phyloP scores from a whole-genome alignment of 2,329 filamentous ascomycete species.

The Lachnellula cervina region DNA sequence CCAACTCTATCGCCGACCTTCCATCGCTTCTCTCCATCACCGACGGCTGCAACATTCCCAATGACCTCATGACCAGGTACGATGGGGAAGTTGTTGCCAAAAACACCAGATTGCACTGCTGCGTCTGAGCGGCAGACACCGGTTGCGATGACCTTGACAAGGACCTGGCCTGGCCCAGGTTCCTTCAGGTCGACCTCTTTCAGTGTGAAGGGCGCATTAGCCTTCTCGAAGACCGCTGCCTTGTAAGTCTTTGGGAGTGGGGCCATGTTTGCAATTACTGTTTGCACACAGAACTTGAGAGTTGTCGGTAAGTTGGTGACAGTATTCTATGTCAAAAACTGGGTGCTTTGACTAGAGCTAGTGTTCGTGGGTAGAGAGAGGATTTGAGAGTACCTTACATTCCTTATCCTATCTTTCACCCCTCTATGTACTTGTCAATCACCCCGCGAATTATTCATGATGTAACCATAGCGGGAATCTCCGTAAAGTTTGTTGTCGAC shows the following conservation, averaged over 20 bases:
- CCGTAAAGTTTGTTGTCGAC: too few relatives aligned
- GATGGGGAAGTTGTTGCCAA: conserved; percentile 55
- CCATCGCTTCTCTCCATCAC: conserved; percentile 52
- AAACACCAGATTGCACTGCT: conserved; percentile 39
- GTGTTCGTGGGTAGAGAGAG: too few relatives aligned
- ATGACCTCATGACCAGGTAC: conserved; percentile 69
- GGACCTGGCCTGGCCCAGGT: conserved; percentile 53
- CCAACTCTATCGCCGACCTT: conserved; percentile 63
- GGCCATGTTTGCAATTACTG: conserved; percentile 17
- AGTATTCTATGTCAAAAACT: background rate
- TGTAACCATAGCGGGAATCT: too few relatives aligned
- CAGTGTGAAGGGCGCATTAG: conserved; percentile 49
- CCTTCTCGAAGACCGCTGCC: conserved; percentile 55
- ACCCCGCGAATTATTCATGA: too few relatives aligned
- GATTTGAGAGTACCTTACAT: too few relatives aligned
- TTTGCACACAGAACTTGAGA: background rate
- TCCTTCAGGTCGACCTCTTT: conserved; percentile 54
- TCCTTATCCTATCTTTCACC: too few relatives aligned
- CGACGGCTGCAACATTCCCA: conserved; percentile 59
- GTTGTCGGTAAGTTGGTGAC: background rate
- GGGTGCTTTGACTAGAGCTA: background rate
- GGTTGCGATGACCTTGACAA: conserved; percentile 67
- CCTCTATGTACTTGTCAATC: too few relatives aligned
- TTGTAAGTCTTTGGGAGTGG: conserved; percentile 61
- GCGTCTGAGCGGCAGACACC: conserved; percentile 66